phyloP scores from a whole-genome alignment of 352 stramenopile species.

The Saprolegnia parasitica region DNA sequence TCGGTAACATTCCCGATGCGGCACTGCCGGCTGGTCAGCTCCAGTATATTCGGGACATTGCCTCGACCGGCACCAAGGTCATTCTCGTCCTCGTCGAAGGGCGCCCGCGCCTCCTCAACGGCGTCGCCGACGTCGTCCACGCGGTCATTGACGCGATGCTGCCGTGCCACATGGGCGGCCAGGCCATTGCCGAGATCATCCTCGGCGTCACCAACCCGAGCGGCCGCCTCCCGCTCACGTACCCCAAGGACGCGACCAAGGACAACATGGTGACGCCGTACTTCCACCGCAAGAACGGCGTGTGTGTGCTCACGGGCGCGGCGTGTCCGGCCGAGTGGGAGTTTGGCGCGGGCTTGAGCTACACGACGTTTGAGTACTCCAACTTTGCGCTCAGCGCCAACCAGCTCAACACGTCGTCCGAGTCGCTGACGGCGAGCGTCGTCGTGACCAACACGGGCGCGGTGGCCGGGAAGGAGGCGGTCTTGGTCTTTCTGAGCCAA shows the following conservation, averaged over 20 bases:
- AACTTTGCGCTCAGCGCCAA: constrained; percentile 19
- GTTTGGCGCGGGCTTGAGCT: constrained; percentile 68
- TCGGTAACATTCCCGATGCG: constrained; percentile 77
- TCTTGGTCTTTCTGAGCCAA: constrained; percentile 74
- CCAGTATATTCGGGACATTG: constrained; percentile 64
- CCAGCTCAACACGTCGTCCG: neutral
- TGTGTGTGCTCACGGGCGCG: constrained; percentile 36
- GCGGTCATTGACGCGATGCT: constrained; percentile 79
- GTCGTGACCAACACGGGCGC: constrained; percentile 52
- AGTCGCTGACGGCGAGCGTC: neutral
- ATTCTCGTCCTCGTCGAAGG: constrained; percentile 76
- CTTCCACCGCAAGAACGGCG: constrained; percentile 32
- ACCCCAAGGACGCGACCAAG: constrained; percentile 56
- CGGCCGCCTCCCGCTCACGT: constrained; percentile 75
- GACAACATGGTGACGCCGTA: constrained; percentile 25
- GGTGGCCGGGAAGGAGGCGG: constrained; percentile 52
- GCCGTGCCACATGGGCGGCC: constrained; percentile 65
- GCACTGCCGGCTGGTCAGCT: constrained; percentile 50
- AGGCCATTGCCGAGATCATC: constrained; percentile 78
- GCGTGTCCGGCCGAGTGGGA: constrained; percentile 42
- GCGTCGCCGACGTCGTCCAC: constrained; percentile 48
- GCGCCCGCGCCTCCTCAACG: constrained; percentile 66
- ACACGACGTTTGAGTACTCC: constrained; percentile 57
- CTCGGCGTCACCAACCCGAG: constrained; percentile 79
- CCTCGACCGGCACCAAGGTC: constrained; percentile 65